phyloP scores from a whole-genome alignment of 2,329 filamentous ascomycete species.

The Fonsecaea monophora region DNA sequence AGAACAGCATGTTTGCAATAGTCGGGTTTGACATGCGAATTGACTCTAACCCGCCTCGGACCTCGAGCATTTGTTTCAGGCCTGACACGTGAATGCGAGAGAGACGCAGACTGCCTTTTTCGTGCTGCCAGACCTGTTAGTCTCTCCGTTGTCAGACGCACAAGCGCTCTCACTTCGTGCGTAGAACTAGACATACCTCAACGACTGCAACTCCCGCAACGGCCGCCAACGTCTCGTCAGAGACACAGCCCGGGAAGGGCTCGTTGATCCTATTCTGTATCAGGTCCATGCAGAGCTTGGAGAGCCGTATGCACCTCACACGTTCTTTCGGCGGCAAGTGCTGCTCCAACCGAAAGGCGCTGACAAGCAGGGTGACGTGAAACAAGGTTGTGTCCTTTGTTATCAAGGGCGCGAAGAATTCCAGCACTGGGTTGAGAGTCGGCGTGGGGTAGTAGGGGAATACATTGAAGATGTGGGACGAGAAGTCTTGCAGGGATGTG shows the following conservation, averaged over 20 bases:
- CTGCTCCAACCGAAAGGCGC: conserved; percentile 17
- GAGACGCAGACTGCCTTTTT: conserved; percentile 22
- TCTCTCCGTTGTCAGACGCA: neutral
- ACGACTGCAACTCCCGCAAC: conserved; percentile 18
- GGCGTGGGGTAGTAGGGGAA: conserved; percentile 23
- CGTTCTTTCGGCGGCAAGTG: conserved; percentile 17
- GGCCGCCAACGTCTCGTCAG: conserved; percentile 19
- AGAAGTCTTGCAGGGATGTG: conserved; percentile 4
- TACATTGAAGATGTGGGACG: conserved; percentile 20
- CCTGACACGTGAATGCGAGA: conserved; percentile 19
- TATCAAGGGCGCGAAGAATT: conserved; percentile 23
- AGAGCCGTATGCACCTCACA: conserved; percentile 24
- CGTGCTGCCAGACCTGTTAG: conserved; percentile 11
- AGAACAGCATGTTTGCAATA: conserved; percentile 19
- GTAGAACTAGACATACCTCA: conserved; percentile 6
- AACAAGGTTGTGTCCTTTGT: conserved; percentile 20
- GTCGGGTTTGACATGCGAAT: conserved; percentile 19
- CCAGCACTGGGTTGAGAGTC: conserved; percentile 19
- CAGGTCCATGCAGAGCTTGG: conserved; percentile 23
- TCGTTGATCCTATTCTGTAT: conserved; percentile 25
- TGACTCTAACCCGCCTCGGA: conserved; percentile 18
- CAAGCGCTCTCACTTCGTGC: neutral
- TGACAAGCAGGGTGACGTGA: conserved; percentile 19
- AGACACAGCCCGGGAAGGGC: conserved; percentile 19
- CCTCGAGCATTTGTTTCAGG: conserved; percentile 18